phyloP scores from a whole-genome alignment of 352 stramenopile species.

The Detonula confervacea region DNA sequence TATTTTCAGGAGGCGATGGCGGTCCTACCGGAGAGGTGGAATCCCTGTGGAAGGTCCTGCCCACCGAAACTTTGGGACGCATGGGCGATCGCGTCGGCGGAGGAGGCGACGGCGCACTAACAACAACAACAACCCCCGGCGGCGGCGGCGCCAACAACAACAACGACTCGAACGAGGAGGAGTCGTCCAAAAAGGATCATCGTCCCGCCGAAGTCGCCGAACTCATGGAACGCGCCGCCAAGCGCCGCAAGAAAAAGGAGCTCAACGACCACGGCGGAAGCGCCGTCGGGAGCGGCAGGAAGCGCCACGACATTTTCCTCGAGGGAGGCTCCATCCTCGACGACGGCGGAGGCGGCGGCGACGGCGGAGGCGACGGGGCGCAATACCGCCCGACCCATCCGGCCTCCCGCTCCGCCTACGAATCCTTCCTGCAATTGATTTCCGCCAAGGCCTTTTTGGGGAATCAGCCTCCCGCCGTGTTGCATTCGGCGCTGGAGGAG shows the following conservation, averaged over 20 bases:
- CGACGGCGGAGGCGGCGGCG: background rate
- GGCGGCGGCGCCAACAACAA: background rate
- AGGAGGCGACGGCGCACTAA: background rate
- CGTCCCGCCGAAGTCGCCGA: constrained; percentile 58
- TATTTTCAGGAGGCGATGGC: no score
- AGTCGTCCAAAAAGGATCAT: constrained; percentile 34
- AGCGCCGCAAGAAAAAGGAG: constrained; percentile 60
- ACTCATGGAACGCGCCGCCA: constrained; percentile 58
- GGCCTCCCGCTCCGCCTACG: constrained; percentile 57
- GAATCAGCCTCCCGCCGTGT: constrained; percentile 72
- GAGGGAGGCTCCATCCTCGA: constrained; percentile 31
- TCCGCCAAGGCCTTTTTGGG: constrained; percentile 62
- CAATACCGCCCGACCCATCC: constrained; percentile 75
- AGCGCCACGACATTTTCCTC: constrained; percentile 16
- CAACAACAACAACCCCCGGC: no score
- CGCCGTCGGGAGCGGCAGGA: constrained; percentile 10
- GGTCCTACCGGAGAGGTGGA: constrained; percentile 73
- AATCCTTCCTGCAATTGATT: constrained; percentile 69
- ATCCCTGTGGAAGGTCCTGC: constrained; percentile 56
- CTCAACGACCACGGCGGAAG: background rate
- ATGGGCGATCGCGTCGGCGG: constrained; percentile 73
- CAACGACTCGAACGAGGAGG: background rate
- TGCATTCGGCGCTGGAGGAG: constrained; percentile 74
- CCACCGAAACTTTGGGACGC: constrained; percentile 56
- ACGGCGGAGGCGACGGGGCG: background rate